Conservation (phyloP, 2,329 filamentous ascomycete genomes). For the Pyrenochaeta sp. region DNA sequence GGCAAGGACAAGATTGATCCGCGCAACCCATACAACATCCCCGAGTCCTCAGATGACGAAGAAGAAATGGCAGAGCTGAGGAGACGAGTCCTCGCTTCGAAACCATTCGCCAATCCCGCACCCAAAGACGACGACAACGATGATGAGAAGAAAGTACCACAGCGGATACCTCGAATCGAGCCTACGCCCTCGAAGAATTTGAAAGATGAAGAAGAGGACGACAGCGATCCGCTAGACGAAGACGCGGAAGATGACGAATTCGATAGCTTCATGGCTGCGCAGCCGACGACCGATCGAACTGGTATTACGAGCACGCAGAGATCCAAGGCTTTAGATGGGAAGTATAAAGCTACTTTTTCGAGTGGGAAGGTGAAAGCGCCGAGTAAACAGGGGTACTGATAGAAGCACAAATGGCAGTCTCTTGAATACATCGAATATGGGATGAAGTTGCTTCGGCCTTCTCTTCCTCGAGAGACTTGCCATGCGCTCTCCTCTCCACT, state of each 20-base stretch:
- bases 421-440: not conserved
- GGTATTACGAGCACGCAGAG: conserved; percentile 73
- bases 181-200: conserved; percentile 27
- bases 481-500: not conserved
- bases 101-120: conserved; percentile 76
- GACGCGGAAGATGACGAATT: conserved; percentile 77
- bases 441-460: too few species aligned
- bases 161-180: conserved; percentile 69
- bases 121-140: conserved; percentile 35
- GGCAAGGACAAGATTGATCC: conserved; percentile 58
- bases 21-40: conserved; percentile 76
- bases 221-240: conserved; percentile 71
- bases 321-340: conserved; percentile 51
- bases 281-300: conserved; percentile 84
- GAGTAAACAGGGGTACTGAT: conserved; percentile 18
- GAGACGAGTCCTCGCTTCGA: conserved; percentile 88
- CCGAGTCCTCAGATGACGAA: conserved; percentile 78
- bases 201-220: conserved; percentile 67
- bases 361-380: conserved; percentile 40
- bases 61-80: conserved; percentile 93
- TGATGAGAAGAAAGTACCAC: conserved; percentile 63
- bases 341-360: conserved; percentile 44
- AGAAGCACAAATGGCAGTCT: not conserved
- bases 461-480: too few species aligned
- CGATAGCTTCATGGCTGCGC: conserved; percentile 91